A percentile compares a stretch with the other conserved stretches of the same genome.
Conservation (phyloP, 139 green algal species). For the Coccomyxa sp. region DNA sequence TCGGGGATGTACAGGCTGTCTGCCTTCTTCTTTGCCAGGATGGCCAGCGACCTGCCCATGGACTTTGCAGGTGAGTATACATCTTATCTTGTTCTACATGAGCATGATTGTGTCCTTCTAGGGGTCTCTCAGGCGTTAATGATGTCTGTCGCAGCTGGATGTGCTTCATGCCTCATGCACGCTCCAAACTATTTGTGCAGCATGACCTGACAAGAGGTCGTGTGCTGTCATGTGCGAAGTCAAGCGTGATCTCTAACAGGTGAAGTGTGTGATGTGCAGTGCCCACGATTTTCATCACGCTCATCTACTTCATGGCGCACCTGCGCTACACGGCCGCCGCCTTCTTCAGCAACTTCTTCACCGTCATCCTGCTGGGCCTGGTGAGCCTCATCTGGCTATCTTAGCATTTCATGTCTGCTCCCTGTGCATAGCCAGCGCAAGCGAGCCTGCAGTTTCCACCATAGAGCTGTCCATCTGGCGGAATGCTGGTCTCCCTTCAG, state of each 20-base stretch:
- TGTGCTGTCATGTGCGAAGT: too few species aligned
- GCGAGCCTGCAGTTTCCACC: too few species aligned
- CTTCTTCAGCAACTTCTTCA: slow-evolving; percentile 65
- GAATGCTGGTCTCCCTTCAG: too few species aligned
- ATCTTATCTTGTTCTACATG: neutral
- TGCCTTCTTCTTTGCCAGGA: slow-evolving; percentile 78
- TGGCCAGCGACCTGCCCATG: slow-evolving; percentile 64
- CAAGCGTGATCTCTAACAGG: too few species aligned
- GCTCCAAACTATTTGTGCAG: too few species aligned
- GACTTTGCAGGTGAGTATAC: slow-evolving; percentile 19
- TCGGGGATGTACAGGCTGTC: slow-evolving; percentile 81
- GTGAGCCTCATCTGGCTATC: too few species aligned
- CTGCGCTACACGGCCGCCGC: slow-evolving; percentile 33
- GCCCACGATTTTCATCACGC: slow-evolving; percentile 16
- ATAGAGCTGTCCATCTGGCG: too few species aligned
- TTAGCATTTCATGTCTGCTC: too few species aligned
- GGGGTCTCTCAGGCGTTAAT: neutral
- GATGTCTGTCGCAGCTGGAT: neutral
- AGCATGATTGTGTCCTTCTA: neutral
- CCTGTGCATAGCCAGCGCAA: too few species aligned
- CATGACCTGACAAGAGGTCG: too few species aligned
- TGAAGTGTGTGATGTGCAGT: neutral
- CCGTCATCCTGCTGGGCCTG: slow-evolving; percentile 45
- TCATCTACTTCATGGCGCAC: slow-evolving; percentile 48
- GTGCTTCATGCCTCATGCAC: neutral